Evolutionary conservation across 768 basidiomycete genomes (phyloP), one percentile per base, ranked within the genome.

Genomic region (Russula brevipes): DNA sequence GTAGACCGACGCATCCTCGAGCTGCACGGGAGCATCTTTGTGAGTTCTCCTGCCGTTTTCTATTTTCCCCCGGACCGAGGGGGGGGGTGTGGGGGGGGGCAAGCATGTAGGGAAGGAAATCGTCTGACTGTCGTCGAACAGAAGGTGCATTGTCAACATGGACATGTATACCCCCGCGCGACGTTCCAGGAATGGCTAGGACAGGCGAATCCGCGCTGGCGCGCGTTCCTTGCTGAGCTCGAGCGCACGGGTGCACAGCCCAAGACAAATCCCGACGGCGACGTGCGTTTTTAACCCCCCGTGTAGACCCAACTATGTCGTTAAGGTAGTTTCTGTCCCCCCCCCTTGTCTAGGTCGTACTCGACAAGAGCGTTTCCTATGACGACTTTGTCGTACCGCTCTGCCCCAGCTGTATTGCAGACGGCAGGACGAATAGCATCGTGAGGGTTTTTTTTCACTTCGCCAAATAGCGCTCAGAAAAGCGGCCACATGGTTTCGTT

Each of bases 261-360:
- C 1, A 81, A 91, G 61, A 95, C 90, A 31, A 96, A 96, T 72
- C 94, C 94, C 11, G 94, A 96, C 68, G 94, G 94, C 72, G 94
- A 97, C 76, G 94, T 91, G 68, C 61, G 81, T 80, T 8, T 6
- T 8, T 3, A 24, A 24, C 2, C n/a, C 33, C 42, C 31, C 10
- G 5, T 33, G 9, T 36, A 39, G 11, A 5, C 7, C 58, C 42
- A 36, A 36, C 14, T 24, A 6, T 2, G 14, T 16, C 16, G 11
- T 47, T 9, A 9, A 19, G 3, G 46, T 39, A 50, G 24, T 24
- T 24, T 24, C 38, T 46, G 14, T 12, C 38, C 36, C 4, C 31
- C 6, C 16, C 30, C 38, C 33, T 33, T 3, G 2, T 57, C 5
- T 64, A 94, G 92, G 87, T 95, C 68, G 92, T 85, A 11, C 74